Evolutionary conservation across 1,284 basidiomycete species (phyloP).

Genomic region (Rhodotorula sp.): DNA sequence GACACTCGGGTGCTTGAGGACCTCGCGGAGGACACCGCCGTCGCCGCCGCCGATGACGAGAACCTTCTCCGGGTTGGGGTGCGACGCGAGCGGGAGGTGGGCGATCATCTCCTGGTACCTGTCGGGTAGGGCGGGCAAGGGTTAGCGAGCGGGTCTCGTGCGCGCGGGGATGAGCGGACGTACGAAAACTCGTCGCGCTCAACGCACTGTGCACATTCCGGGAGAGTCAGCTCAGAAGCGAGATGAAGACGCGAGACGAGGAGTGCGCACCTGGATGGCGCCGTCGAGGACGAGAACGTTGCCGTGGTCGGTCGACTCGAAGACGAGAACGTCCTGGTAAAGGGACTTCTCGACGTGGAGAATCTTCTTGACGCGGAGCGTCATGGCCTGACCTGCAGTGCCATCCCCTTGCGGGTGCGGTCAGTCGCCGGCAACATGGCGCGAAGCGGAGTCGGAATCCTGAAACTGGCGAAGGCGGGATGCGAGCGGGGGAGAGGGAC

Average conservation of each 20-base stretch:
- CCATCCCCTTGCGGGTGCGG: conserved; percentile 27
- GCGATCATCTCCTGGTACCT: conserved; percentile 99
- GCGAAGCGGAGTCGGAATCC: neutral
- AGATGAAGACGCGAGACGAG: neutral
- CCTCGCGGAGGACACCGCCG: conserved; percentile 89
- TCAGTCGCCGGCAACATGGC: conserved; percentile 16
- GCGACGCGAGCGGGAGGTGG: conserved; percentile 89
- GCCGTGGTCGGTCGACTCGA: conserved; percentile 90
- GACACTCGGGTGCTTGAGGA: conserved; percentile 90
- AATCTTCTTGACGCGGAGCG: conserved; percentile 91
- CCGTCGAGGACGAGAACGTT: conserved; percentile 96
- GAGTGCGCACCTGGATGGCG: conserved; percentile 68
- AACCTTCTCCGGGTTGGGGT: conserved; percentile 94
- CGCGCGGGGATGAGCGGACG: conserved; percentile 51
- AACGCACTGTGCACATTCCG: conserved; percentile 55
- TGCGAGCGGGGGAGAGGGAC: conserved; percentile 44
- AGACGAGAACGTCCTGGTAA: conserved; percentile 95
- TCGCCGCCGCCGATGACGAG: conserved; percentile 92
- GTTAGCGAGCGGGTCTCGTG: neutral
- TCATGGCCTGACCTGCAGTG: conserved; percentile 66
- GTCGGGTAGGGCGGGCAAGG: neutral
- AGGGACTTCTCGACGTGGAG: conserved; percentile 90
- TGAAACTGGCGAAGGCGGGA: too few species aligned
- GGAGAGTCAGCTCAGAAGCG: neutral
- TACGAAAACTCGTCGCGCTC: conserved; percentile 98